Evolutionary conservation across 495 filamentous ascomycete genomes (phyloP).

Genomic region (Chaetomium fimeti): DNA sequence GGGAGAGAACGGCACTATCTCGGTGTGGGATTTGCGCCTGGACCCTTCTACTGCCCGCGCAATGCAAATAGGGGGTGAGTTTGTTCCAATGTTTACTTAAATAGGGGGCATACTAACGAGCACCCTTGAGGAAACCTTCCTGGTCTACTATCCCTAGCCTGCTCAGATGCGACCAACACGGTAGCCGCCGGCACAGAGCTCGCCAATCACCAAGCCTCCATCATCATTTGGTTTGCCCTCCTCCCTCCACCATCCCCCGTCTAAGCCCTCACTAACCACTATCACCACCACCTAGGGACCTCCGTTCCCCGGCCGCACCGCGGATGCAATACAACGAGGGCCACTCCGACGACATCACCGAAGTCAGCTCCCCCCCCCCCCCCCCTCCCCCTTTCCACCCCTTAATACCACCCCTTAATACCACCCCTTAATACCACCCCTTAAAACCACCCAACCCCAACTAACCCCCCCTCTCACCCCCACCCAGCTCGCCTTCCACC

Average conservation of each 20-base stretch:
- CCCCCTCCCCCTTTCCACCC: no score
- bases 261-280: neutral
- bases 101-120: constrained; percentile 32
- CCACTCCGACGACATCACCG: constrained; percentile 90
- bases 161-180: constrained; percentile 54
- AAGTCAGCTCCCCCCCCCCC: constrained; percentile 51
- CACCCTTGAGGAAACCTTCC: constrained; percentile 5
- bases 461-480: constrained; percentile 73
- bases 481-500: constrained; percentile 65
- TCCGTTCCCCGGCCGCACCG: constrained; percentile 55
- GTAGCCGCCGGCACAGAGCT: constrained; percentile 80
- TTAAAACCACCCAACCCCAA: constrained; percentile 35
- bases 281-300: constrained; percentile 55
- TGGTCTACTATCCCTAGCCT: constrained; percentile 68
- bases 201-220: constrained; percentile 65
- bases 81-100: constrained; percentile 31
- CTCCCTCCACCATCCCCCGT: neutral
- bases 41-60: constrained; percentile 37
- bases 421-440: no score
- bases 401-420: no score
- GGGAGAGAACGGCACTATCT: constrained; percentile 61
- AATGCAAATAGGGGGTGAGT: constrained; percentile 48
- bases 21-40: constrained; percentile 57
- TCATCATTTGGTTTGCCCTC: constrained; percentile 66
- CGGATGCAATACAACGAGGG: constrained; percentile 72